phyloP scores from a whole-genome alignment of 257 asterid species.

The Eucommia ulmoides region DNA sequence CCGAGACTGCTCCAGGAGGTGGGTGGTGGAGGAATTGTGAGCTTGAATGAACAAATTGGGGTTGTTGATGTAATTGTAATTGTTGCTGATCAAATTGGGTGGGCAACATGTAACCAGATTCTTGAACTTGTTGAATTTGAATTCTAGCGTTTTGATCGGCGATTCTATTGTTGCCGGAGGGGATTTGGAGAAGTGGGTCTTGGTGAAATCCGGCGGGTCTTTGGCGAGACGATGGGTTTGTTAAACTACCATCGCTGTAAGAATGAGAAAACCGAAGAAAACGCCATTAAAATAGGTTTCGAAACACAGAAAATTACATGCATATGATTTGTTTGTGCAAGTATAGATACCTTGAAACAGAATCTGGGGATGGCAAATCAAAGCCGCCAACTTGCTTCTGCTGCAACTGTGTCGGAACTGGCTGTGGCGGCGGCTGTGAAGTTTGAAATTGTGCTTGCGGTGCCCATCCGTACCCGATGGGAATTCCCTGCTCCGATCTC shows the following conservation, averaged over 20 bases:
- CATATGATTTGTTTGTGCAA: not conserved
- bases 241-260: not conserved
- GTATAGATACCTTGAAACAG: conserved; percentile 62
- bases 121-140: not conserved
- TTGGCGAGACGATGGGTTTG: not conserved
- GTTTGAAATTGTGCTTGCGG: conserved; percentile 34
- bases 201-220: not conserved
- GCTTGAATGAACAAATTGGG: not conserved
- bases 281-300: not conserved
- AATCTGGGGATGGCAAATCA: conserved; percentile 80
- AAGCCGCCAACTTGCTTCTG: conserved; percentile 31
- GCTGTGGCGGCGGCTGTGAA: no score
- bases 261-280: not conserved
- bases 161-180: not conserved
- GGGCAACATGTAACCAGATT: not conserved
- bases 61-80: not conserved
- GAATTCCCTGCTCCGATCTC: conserved; percentile 55
- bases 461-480: conserved; percentile 29
- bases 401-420: conserved; percentile 37
- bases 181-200: not conserved
- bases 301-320: no score
- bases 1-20: not conserved
- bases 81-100: not conserved
- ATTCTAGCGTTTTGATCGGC: not conserved
- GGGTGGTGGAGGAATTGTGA: not conserved